A percentile compares a stretch with the other conserved stretches of the same genome.
These are phyloP conservation scores for Populus trichocarpa DNA, from an alignment of 441 rosid species.

Conservation along the genomic window DNA sequence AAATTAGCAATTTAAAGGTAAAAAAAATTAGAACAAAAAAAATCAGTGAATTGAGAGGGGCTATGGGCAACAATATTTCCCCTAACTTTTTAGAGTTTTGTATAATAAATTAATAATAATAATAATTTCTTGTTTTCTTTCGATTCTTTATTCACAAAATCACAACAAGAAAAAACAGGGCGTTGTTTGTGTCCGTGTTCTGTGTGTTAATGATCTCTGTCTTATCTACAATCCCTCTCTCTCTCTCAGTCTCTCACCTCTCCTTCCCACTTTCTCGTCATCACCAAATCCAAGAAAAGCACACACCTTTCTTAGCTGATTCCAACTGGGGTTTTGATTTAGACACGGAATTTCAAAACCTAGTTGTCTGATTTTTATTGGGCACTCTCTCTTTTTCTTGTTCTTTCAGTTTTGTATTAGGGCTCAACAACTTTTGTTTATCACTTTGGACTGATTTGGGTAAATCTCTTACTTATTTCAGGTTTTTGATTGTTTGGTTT, in stretches of 20 bases:
- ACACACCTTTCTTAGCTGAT: background rate
- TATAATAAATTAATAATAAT: too few relatives aligned
- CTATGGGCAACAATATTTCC: too few relatives aligned
- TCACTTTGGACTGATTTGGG: background rate
- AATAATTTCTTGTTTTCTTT: too few relatives aligned
- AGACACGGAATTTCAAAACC: background rate
- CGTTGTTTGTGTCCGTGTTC: background rate
- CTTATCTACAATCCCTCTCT: background rate
- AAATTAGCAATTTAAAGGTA: too few relatives aligned
- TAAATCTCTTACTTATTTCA: background rate
- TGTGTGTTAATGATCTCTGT: background rate
- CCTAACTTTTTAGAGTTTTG: too few relatives aligned
- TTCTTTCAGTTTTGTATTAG: background rate
- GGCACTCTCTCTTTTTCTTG: background rate
- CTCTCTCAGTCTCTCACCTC: background rate
- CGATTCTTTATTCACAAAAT: background rate
- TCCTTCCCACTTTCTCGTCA: too few relatives aligned
- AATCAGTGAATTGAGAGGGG: too few relatives aligned
- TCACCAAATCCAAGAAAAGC: background rate
- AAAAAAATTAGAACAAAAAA: too few relatives aligned
- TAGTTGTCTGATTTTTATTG: background rate
- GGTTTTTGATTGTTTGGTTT: background rate
- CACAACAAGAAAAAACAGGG: background rate
- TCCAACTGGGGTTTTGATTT: background rate
- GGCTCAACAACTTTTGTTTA: background rate